Percentiles rank a stretch among this genome's conserved stretches.
These are phyloP conservation scores for Crithidia mellificae DNA, from an alignment of 208 protist species.

Conservation along the genomic window DNA sequence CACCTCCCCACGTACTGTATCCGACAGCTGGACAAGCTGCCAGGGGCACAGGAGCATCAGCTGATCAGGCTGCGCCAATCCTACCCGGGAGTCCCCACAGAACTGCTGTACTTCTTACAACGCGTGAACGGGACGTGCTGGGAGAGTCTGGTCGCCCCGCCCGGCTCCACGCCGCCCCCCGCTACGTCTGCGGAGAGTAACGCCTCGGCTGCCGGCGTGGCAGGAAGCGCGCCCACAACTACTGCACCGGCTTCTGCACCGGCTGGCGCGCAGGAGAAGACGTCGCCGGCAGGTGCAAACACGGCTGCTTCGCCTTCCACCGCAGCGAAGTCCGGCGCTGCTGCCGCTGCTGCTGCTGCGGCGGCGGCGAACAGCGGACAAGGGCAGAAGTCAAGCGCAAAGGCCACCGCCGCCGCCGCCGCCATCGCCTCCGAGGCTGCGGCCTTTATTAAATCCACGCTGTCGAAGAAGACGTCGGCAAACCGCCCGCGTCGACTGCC, in stretches of 20 bases:
- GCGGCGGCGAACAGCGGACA: background rate
- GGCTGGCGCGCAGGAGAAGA: too few relatives aligned
- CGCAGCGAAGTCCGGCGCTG: too few relatives aligned
- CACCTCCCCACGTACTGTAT: conserved; percentile 53
- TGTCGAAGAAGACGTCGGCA: conserved; percentile 18
- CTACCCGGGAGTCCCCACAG: conserved; percentile 43
- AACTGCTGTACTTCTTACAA: conserved; percentile 49
- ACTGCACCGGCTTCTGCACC: background rate
- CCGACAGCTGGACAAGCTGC: conserved; percentile 56
- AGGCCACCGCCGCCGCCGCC: conserved; percentile 17
- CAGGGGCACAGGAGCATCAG: conserved; percentile 41
- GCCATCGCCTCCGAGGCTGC: conserved; percentile 21
- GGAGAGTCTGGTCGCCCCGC: conserved; percentile 28
- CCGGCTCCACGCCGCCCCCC: conserved; percentile 1
- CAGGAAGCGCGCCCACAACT: background rate
- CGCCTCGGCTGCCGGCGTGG: background rate
- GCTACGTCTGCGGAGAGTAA: background rate
- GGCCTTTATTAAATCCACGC: conserved; percentile 36
- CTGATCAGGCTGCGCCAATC: conserved; percentile 32
- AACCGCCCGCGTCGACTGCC: conserved; percentile 11
- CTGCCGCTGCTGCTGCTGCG: background rate
- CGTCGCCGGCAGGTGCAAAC: background rate
- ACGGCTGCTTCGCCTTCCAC: background rate
- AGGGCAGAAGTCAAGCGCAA: background rate
- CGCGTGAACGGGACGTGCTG: conserved; percentile 65